Base-by-base conservation (phyloP, 331 rosid species). In the Arachis monticola region DNA sequence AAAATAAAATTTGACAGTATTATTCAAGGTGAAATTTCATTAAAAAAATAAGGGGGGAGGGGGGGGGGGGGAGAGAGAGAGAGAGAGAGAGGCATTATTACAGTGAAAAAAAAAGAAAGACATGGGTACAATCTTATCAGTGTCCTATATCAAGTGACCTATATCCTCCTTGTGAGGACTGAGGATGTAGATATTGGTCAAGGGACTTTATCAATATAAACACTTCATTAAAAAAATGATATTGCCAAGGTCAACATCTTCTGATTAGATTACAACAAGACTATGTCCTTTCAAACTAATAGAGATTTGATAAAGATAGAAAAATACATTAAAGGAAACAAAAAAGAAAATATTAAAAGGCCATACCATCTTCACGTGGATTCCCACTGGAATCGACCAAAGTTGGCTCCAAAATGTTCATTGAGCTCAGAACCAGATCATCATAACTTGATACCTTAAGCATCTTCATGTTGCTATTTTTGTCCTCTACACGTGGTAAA, bases 381-480 rank as follows among this genome's bases (percentile, higher is more conserved):
- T 86, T 86, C 77, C 89, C 96, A 74, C 79, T 79, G 75, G 66
- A 62, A 79, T 86, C 87, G 60, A 81, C 83, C 2, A 81, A 70
- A 72, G 86, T 78, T 10, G 96, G 96, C 78, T 88, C 96, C 61
- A 90, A 79, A 74, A 90, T 86, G 60, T 90, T 73, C 91, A 88
- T 88, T 8, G 92, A 90, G 64, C 86, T 90, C 9, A 80, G 84
- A 67, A 86, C 73, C 57, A 90, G 85, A 80, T 88, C 92, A 75
- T 88, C 88, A 47, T 81, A 46, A 51, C 83, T 48, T 44, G 88
- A 82, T 38, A 90, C 79, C 74, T 80, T 79, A 59, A 90, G 83
- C 96, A 90, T 90, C 53, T 72, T 72, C 83, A 80, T 74, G 67
- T 80, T 67, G 71, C 79, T 80, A 67, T 80, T 86, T 64, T 61